phyloP scores from a whole-genome alignment of 768 basidiomycete genomes.

The Myochromella boudieri region DNA sequence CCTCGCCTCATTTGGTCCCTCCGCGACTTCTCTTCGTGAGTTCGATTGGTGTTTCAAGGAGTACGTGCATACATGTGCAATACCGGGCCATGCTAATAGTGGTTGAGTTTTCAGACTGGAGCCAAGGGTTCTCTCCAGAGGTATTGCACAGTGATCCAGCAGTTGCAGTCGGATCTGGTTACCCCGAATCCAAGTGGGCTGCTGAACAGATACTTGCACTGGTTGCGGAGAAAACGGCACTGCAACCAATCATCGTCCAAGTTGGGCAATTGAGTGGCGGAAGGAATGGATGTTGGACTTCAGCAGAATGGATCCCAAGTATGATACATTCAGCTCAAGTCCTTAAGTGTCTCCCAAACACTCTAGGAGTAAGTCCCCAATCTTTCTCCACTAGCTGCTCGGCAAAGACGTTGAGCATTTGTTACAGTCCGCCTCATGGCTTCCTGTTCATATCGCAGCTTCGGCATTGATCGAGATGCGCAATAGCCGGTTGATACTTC shows the following conservation, averaged over 20 bases:
- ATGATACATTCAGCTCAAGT: conserved; percentile 30
- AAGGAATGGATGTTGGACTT: conserved; percentile 40
- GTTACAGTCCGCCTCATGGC: conserved; percentile 28
- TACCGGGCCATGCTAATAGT: background rate
- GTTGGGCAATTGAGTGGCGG: conserved; percentile 46
- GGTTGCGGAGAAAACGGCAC: conserved; percentile 25
- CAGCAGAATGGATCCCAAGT: conserved; percentile 43
- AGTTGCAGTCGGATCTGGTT: conserved; percentile 33
- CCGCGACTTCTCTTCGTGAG: conserved; percentile 34
- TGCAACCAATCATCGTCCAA: conserved; percentile 35
- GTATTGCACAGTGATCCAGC: conserved; percentile 19
- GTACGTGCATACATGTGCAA: too few relatives aligned
- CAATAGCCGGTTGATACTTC: conserved; percentile 10
- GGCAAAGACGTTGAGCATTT: too few relatives aligned
- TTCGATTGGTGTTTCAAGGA: conserved; percentile 27
- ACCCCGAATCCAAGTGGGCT: conserved; percentile 42
- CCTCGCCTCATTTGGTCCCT: conserved; percentile 19
- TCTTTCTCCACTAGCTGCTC: background rate
- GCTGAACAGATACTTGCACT: conserved; percentile 32
- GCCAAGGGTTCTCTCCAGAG: conserved; percentile 23
- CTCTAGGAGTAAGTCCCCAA: conserved; percentile 24
- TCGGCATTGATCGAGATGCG: conserved; percentile 26
- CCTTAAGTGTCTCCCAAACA: conserved; percentile 31
- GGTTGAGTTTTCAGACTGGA: conserved; percentile 9
- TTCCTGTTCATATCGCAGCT: conserved; percentile 31